Conservation (phyloP, 805 yeast species). For the Cyberlindnera meyerae region DNA sequence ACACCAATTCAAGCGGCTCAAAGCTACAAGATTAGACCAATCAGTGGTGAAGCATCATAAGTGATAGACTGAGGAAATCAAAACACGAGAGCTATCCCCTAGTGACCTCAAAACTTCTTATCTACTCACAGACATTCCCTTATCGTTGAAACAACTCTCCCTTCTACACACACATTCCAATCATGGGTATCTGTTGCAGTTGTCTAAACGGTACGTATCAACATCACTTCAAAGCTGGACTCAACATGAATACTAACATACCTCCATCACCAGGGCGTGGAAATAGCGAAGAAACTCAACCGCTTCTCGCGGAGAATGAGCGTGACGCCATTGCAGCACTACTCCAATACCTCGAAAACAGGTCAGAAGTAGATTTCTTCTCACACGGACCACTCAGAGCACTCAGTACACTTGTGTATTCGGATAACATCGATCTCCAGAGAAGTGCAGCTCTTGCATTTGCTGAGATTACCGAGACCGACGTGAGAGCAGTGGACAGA, state of each 20-base stretch:
- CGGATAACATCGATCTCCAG: constrained; percentile 91
- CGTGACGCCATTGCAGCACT: constrained; percentile 92
- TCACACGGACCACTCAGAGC: constrained; percentile 82
- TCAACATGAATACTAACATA: constrained; percentile 10
- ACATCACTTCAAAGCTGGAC: too few relatives aligned
- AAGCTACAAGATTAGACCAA: too few relatives aligned
- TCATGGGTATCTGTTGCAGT: constrained; percentile 23
- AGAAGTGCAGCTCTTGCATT: constrained; percentile 97
- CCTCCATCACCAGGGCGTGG: constrained; percentile 8
- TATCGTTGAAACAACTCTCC: too few relatives aligned
- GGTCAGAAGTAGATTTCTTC: constrained; percentile 86
- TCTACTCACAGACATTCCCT: too few relatives aligned
- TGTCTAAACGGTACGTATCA: constrained; percentile 18
- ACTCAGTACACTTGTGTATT: constrained; percentile 84
- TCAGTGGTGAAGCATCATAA: too few relatives aligned
- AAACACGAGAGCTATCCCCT: too few relatives aligned
- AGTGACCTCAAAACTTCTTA: too few relatives aligned
- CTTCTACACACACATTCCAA: not conserved
- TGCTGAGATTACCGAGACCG: constrained; percentile 97
- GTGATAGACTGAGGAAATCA: too few relatives aligned
- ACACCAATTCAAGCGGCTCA: too few relatives aligned
- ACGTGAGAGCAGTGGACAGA: constrained; percentile 82
- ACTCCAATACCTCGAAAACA: constrained; percentile 81
- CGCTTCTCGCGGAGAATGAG: constrained; percentile 89
- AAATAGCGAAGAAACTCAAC: constrained; percentile 48